phyloP scores from a whole-genome alignment of 139 green algal genomes.

The Volvox reticuliferus region DNA sequence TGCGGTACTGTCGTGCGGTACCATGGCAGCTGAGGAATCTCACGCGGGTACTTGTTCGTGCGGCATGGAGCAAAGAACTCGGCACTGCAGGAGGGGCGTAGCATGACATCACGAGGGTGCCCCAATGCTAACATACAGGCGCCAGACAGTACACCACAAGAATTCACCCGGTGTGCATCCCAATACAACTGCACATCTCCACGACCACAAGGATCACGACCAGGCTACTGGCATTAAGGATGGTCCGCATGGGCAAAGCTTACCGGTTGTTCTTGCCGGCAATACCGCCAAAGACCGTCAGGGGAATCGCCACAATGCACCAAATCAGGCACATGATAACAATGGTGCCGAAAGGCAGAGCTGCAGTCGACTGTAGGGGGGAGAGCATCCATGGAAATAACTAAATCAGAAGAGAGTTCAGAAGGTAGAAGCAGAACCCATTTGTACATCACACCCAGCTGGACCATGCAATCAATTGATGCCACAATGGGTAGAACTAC shows the following conservation, averaged over 20 bases:
- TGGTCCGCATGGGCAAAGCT: not conserved
- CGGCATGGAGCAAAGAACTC: conserved; percentile 77
- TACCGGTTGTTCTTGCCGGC: conserved; percentile 72
- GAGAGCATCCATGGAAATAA: not conserved
- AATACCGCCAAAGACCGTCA: conserved; percentile 95
- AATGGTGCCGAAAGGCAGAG: conserved; percentile 89
- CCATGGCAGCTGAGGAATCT: conserved; percentile 93
- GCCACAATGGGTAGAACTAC: too few relatives aligned
- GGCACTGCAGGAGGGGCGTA: conserved; percentile 24
- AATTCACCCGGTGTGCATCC: not conserved
- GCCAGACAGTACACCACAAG: too few relatives aligned
- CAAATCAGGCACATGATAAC: conserved; percentile 88
- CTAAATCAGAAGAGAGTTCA: too few relatives aligned
- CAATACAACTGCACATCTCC: not conserved
- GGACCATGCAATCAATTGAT: too few relatives aligned
- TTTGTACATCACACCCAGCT: too few relatives aligned
- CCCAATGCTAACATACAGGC: too few relatives aligned
- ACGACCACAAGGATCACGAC: not conserved
- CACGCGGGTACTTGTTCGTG: conserved; percentile 93
- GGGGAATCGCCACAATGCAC: conserved; percentile 88
- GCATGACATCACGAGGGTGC: not conserved
- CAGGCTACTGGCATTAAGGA: too few relatives aligned
- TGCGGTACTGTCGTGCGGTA: conserved; percentile 88
- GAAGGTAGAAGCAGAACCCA: too few relatives aligned
- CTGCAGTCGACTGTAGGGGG: conserved; percentile 71